Evolutionary conservation across 345 rosid genomes (phyloP), one percentile per base, ranked within the genome.

Genomic region (Euphorbia tirucalli): DNA sequence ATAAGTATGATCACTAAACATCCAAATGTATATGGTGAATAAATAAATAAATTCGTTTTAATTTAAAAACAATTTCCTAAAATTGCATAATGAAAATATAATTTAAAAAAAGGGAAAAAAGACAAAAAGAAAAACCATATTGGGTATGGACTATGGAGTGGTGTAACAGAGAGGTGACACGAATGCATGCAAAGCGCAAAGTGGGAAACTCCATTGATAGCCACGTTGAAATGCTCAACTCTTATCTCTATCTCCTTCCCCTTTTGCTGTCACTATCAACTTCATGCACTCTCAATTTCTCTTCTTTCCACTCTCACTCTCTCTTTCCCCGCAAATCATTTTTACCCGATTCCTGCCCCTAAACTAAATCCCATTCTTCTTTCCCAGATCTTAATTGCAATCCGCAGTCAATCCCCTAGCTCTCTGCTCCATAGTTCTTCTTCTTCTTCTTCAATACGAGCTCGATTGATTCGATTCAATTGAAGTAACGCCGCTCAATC

Each of bases 221-320:
- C 19, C 69, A 65, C 69, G 69, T 65, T 65, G 69, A 65, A 65
- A 65, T 65, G 69, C 69, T n/a, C 55, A 24, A 44, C 37, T 7
- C 22, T 56, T 65, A 65, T 65, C 68, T 8, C 9, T 35, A 19
- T 18, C 32, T 4, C 27, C 22, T 7, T 7, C 13, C 14, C 3
- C 35, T 35, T 3, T n/a, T 35, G 4, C 39, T 35, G 7, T 35
- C 39, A 3, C 39, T 35, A 1, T n/a, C 16, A 35, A 3, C 19
- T 41, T 18, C 65, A 21, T 65, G 68, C 35, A 43, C 16, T 7
- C n/a, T n/a, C n/a, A n/a, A n/a, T n/a, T n/a, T n/a, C n/a, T n/a
- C n/a, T n/a, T n/a, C n/a, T n/a, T n/a, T n/a, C n/a, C n/a, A n/a
- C n/a, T n/a, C n/a, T n/a, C n/a, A n/a, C n/a, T 28, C 5, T 24